phyloP scores from a whole-genome alignment of 352 stramenopile species.

The Phytopythium ostracodes region DNA sequence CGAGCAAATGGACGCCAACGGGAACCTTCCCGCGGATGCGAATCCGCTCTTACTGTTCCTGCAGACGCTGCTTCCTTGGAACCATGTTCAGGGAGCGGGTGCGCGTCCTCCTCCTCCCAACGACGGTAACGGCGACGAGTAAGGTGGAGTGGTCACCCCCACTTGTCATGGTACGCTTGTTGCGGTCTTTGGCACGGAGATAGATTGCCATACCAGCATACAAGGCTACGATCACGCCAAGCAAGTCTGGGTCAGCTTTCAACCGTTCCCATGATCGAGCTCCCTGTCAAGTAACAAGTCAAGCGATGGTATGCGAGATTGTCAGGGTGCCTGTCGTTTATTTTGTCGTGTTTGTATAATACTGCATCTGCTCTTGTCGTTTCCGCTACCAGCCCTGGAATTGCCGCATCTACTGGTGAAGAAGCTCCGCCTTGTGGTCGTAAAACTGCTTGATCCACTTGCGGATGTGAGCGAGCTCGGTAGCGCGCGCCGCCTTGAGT shows the following conservation, averaged over 20 bases:
- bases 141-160: neutral
- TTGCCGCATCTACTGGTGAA: neutral
- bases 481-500: constrained; percentile 60
- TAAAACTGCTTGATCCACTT: constrained; percentile 77
- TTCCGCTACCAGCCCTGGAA: no score
- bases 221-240: no score
- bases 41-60: constrained; percentile 84
- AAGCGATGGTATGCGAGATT: no score
- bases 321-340: no score
- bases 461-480: constrained; percentile 74
- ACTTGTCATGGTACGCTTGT: no score
- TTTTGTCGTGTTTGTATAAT: no score
- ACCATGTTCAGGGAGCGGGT: constrained; percentile 63
- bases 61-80: constrained; percentile 83
- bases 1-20: constrained; percentile 47
- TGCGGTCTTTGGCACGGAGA: no score
- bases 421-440: constrained; percentile 16
- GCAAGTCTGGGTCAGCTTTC: no score
- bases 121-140: neutral
- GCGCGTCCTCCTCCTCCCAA: constrained; percentile 13
- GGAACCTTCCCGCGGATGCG: constrained; percentile 69
- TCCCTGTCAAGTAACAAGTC: no score
- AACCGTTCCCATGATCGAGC: no score
- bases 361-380: no score
- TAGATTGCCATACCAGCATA: no score